A percentile compares a stretch with the other conserved stretches of the same genome.
phyloP scores from a whole-genome alignment of 306 rosid species.

The Pterocarpus santalinus region DNA sequence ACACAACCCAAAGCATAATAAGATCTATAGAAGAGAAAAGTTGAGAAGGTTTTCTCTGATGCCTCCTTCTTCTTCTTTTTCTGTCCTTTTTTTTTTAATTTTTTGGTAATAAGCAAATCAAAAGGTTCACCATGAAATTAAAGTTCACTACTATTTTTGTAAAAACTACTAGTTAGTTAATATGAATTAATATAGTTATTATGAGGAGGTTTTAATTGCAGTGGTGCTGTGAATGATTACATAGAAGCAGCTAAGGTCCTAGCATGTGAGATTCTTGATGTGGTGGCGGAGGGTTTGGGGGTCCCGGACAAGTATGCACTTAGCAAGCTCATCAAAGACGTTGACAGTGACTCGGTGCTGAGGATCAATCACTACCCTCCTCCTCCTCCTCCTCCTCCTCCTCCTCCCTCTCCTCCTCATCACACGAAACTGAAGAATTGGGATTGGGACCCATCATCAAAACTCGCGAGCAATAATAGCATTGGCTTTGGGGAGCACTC shows the following conservation, averaged over 20 bases:
- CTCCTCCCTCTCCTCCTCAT: neutral
- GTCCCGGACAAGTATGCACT: slow-evolving; percentile 64
- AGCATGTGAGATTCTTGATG: slow-evolving; percentile 85
- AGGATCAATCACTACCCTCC: slow-evolving; percentile 95
- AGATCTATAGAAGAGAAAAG: no score
- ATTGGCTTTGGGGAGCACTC: slow-evolving; percentile 98
- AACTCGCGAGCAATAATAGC: neutral
- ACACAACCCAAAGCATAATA: slow-evolving; percentile 42
- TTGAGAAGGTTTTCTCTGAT: no score
- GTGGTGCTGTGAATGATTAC: slow-evolving; percentile 73
- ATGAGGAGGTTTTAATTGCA: slow-evolving; percentile 43
- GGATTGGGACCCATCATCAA: slow-evolving; percentile 50
- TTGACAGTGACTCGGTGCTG: slow-evolving; percentile 73
- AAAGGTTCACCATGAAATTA: no score
- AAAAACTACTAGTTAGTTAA: neutral
- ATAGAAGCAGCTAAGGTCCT: slow-evolving; percentile 64
- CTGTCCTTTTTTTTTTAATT: no score
- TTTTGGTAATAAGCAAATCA: no score
- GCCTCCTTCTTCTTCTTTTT: no score
- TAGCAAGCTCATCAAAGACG: slow-evolving; percentile 75
- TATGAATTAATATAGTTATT: neutral
- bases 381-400: neutral
- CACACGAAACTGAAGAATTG: slow-evolving; percentile 5
- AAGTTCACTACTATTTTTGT: no score
- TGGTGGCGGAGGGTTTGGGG: slow-evolving; percentile 85